Conservation (phyloP, 345 rosid species). For the Lumnitzera racemosa region DNA sequence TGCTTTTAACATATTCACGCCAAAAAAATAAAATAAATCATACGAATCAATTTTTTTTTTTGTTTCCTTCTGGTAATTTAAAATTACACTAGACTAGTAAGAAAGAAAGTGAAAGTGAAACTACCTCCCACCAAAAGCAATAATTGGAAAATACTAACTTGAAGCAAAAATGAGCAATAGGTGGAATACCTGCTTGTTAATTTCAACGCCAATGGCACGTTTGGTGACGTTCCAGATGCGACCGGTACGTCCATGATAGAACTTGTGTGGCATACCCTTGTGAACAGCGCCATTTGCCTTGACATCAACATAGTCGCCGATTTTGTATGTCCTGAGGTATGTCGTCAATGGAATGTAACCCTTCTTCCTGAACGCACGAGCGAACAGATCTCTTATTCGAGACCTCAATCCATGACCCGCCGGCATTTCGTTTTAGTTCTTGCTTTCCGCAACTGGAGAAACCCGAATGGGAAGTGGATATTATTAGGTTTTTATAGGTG, state of each 20-base stretch:
- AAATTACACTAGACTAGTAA: too few relatives aligned
- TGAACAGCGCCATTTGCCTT: slow-evolving; percentile 77
- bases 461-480: not conserved
- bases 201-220: slow-evolving; percentile 71
- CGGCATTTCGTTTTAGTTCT: slow-evolving; percentile 32
- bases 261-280: slow-evolving; percentile 85
- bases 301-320: slow-evolving; percentile 59
- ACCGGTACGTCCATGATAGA: slow-evolving; percentile 80
- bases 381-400: slow-evolving; percentile 55
- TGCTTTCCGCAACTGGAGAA: slow-evolving; percentile 2
- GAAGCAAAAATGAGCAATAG: too few relatives aligned
- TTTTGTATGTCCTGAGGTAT: slow-evolving; percentile 53
- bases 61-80: too few relatives aligned
- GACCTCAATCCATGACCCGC: slow-evolving; percentile 68
- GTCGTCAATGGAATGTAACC: slow-evolving; percentile 67
- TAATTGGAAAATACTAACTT: too few relatives aligned
- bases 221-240: slow-evolving; percentile 78
- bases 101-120: too few relatives aligned
- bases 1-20: too few relatives aligned
- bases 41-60: too few relatives aligned
- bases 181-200: slow-evolving; percentile 54
- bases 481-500: not conserved
- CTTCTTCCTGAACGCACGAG: slow-evolving; percentile 73
- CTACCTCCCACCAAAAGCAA: too few relatives aligned
- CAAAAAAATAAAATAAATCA: too few relatives aligned